phyloP scores from a whole-genome alignment of 78 protist genomes.

The Dictyostelium brefeldianum region DNA sequence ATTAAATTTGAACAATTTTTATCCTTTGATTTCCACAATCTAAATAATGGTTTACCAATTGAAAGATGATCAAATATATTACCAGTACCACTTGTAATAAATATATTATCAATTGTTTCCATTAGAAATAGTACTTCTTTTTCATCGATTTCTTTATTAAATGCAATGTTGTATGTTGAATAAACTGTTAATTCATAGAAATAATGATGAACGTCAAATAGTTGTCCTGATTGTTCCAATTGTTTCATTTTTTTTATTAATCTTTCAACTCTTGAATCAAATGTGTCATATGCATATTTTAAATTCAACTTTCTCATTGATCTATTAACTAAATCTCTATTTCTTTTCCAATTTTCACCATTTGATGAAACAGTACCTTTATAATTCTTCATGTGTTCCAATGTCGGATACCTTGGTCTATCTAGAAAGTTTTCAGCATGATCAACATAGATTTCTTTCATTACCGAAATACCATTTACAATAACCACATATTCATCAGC shows the following conservation, averaged over 20 bases:
- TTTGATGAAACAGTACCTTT: conserved; percentile 14
- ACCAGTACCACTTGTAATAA: not conserved
- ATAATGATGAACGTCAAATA: not conserved
- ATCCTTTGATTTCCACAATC: too few relatives aligned
- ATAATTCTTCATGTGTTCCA: conserved; percentile 6
- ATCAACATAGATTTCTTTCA: not conserved
- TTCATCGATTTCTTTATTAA: not conserved
- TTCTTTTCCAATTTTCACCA: not conserved
- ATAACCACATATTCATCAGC: conserved; percentile 26
- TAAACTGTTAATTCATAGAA: not conserved
- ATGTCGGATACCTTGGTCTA: not conserved
- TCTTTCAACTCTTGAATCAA: not conserved
- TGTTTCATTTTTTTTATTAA: not conserved
- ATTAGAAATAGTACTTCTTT: too few relatives aligned
- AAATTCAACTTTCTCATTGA: conserved; percentile 45
- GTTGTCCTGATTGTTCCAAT: not conserved
- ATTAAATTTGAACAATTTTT: too few relatives aligned
- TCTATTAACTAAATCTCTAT: not conserved
- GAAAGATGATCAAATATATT: not conserved
- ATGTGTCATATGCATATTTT: conserved; percentile 4
- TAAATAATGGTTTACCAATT: not conserved
- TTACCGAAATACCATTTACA: not conserved
- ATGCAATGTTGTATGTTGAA: too few relatives aligned
- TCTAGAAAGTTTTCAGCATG: not conserved
- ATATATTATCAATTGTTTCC: not conserved